phyloP scores from a whole-genome alignment of 2,329 filamentous ascomycete species.

The Epicoccum nigrum region DNA sequence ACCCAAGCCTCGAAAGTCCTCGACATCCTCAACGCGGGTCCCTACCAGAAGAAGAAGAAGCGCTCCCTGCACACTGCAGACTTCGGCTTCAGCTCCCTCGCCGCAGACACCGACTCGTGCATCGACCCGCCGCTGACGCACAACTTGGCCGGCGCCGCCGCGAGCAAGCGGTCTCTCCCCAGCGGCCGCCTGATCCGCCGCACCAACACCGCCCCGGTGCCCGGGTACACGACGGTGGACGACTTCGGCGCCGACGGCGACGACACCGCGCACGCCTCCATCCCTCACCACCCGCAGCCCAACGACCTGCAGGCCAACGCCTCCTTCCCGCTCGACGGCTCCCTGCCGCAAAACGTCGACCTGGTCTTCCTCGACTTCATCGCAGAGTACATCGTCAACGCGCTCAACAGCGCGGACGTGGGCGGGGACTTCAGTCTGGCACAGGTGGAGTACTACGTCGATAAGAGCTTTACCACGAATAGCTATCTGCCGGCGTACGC shows the following conservation, averaged over 20 bases:
- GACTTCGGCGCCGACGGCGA: slow-evolving; percentile 64
- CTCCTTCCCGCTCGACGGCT: slow-evolving; percentile 55
- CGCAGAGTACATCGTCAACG: slow-evolving; percentile 43
- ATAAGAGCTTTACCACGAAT: slow-evolving; percentile 51
- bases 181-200: slow-evolving; percentile 57
- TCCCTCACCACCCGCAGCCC: slow-evolving; percentile 57
- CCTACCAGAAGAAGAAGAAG: slow-evolving; percentile 40
- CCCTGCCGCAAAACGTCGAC: slow-evolving; percentile 55
- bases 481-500: slow-evolving; percentile 51
- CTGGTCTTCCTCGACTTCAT: slow-evolving; percentile 62
- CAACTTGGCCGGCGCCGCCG: slow-evolving; percentile 23
- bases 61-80: slow-evolving; percentile 32
- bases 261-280: slow-evolving; percentile 59
- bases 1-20: slow-evolving; percentile 51
- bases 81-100: slow-evolving; percentile 47
- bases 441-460: slow-evolving; percentile 48
- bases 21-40: slow-evolving; percentile 53
- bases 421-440: slow-evolving; percentile 39
- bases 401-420: slow-evolving; percentile 40
- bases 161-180: slow-evolving; percentile 34
- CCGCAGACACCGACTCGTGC: slow-evolving; percentile 54
- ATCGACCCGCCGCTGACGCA: slow-evolving; percentile 53
- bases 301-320: slow-evolving; percentile 59
- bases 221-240: slow-evolving; percentile 62
- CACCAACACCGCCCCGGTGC: slow-evolving; percentile 49